Conservation (phyloP, 1,284 basidiomycete genomes). For the Apiotrichum mycotoxinovorans region DNA sequence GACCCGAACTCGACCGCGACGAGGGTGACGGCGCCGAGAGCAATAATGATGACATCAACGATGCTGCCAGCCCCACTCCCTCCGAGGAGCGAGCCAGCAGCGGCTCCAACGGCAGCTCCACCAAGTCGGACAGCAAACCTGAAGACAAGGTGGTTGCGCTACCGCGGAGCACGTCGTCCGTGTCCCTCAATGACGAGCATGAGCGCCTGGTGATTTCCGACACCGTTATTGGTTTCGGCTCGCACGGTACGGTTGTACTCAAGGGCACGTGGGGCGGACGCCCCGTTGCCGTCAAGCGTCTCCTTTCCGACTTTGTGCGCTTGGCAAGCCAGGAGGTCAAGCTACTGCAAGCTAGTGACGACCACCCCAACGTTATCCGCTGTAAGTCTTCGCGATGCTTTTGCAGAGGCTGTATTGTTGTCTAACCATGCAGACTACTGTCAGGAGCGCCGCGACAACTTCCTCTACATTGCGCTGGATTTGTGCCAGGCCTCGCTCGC, state of each 20-base stretch:
- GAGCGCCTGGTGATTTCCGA: slow-evolving; percentile 65
- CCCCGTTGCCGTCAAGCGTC: slow-evolving; percentile 92
- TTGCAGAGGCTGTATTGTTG: neutral
- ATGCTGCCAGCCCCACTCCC: slow-evolving; percentile 10
- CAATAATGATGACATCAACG: slow-evolving; percentile 13
- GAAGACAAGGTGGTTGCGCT: slow-evolving; percentile 43
- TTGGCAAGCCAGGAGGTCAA: slow-evolving; percentile 91
- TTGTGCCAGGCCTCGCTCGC: slow-evolving; percentile 92
- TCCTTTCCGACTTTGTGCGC: slow-evolving; percentile 91
- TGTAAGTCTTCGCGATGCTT: slow-evolving; percentile 48
- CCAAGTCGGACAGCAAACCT: slow-evolving; percentile 9
- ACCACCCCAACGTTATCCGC: slow-evolving; percentile 96
- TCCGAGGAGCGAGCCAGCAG: slow-evolving; percentile 14
- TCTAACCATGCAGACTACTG: slow-evolving; percentile 64
- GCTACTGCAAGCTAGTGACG: slow-evolving; percentile 91
- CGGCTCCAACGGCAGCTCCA: neutral
- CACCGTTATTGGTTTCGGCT: slow-evolving; percentile 80
- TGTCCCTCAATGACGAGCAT: slow-evolving; percentile 36
- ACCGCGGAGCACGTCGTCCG: slow-evolving; percentile 36
- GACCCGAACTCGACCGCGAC: slow-evolving; percentile 43
- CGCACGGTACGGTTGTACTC: slow-evolving; percentile 92
- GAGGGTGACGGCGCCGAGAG: slow-evolving; percentile 52
- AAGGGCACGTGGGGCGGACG: slow-evolving; percentile 91
- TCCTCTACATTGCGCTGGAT: slow-evolving; percentile 96
- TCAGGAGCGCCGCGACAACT: slow-evolving; percentile 87